A percentile compares a stretch with the other conserved stretches of the same genome.
Conservation (phyloP, 352 stramenopile species). For the Thraustochytrium striatum region DNA sequence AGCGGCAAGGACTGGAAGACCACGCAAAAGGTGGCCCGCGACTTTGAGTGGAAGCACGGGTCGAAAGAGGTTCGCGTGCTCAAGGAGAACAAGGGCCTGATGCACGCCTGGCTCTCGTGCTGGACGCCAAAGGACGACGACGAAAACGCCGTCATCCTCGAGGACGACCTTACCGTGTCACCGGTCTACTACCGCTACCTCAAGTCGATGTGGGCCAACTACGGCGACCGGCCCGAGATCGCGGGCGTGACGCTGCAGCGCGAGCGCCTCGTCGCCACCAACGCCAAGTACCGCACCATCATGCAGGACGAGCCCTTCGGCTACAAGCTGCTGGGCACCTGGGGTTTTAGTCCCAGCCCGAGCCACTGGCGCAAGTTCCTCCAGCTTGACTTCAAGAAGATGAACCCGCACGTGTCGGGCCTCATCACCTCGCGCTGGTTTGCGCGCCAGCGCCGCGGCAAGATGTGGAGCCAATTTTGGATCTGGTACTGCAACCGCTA, state of each 20-base stretch:
- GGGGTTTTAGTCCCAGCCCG: background rate
- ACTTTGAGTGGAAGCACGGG: background rate
- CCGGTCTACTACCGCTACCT: background rate
- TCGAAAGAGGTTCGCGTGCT: background rate
- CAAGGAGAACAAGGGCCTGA: background rate
- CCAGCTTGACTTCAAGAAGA: conserved; percentile 7
- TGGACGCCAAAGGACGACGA: conserved; percentile 4
- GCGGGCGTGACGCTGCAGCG: background rate
- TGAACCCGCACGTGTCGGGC: background rate
- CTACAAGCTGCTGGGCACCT: conserved; percentile 10
- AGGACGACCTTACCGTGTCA: conserved; percentile 3
- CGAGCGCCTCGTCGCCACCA: background rate
- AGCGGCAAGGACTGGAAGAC: conserved; percentile 1
- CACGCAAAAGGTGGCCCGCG: background rate
- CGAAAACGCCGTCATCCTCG: background rate
- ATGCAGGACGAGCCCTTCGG: background rate
- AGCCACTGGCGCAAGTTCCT: conserved; percentile 13
- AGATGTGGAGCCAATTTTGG: conserved; percentile 15
- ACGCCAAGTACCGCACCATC: background rate
- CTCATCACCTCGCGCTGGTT: background rate
- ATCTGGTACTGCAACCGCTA: conserved; percentile 2
- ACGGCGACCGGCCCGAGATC: conserved; percentile 6
- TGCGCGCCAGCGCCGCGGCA: background rate
- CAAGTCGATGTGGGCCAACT: background rate
- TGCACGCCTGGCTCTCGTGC: background rate